Percentiles rank a stretch among this genome's conserved stretches.
Evolutionary conservation across 2,329 filamentous ascomycete species (phyloP).

Genomic region (Phialemoniopsis sp.): DNA sequence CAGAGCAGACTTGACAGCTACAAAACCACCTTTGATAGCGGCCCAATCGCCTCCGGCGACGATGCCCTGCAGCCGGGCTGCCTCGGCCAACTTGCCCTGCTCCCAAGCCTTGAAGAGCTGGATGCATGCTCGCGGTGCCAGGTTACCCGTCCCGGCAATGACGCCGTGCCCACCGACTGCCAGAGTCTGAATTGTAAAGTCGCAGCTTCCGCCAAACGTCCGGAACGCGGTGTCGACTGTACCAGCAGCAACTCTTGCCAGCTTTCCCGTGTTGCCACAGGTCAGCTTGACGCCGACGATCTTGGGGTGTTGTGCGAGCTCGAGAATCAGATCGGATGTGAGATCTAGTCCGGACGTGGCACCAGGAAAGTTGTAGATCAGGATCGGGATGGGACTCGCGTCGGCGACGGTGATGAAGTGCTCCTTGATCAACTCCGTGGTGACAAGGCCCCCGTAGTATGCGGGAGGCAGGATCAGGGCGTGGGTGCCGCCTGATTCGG

Average conservation of each 20-base stretch:
- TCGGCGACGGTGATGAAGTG: slow-evolving; percentile 51
- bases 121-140: slow-evolving; percentile 53
- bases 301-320: slow-evolving; percentile 39
- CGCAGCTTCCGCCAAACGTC: slow-evolving; percentile 60
- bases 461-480: slow-evolving; percentile 58
- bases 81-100: slow-evolving; percentile 46
- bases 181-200: slow-evolving; percentile 60
- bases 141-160: slow-evolving; percentile 57
- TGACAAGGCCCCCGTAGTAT: slow-evolving; percentile 55
- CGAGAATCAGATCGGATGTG: slow-evolving; percentile 41
- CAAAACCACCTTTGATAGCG: slow-evolving; percentile 64
- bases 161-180: slow-evolving; percentile 59
- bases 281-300: slow-evolving; percentile 51
- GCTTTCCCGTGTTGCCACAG: slow-evolving; percentile 50
- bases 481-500: slow-evolving; percentile 54
- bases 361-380: slow-evolving; percentile 50
- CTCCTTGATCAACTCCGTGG: slow-evolving; percentile 41
- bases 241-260: slow-evolving; percentile 32
- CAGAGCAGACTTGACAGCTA: slow-evolving; percentile 64
- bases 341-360: slow-evolving; percentile 44
- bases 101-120: slow-evolving; percentile 48
- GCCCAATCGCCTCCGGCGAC: slow-evolving; percentile 67
- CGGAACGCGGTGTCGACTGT: slow-evolving; percentile 46
- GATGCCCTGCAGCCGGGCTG: slow-evolving; percentile 52
- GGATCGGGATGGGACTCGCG: slow-evolving; percentile 39